Conservation (phyloP, 2,329 filamentous ascomycete genomes). For the Fusarium keratoplasticum region DNA sequence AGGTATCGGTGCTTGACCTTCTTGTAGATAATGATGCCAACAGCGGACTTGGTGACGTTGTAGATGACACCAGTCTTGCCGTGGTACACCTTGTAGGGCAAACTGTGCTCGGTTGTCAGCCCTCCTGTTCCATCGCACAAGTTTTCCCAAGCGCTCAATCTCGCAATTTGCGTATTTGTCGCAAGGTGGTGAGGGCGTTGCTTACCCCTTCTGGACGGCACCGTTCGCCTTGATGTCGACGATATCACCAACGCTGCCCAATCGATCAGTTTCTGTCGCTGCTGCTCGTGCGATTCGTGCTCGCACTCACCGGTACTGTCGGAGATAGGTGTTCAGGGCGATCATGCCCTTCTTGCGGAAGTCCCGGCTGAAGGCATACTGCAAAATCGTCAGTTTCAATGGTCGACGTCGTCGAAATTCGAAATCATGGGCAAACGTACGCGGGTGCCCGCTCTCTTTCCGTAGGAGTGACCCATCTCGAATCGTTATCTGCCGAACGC, state of each 20-base stretch:
- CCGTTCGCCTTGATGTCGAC: constrained; percentile 99
- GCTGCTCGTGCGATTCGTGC: neutral
- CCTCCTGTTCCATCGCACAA: constrained; percentile 9
- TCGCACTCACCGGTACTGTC: constrained; percentile 80
- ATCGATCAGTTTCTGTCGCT: constrained; percentile 55
- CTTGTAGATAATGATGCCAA: constrained; percentile 99
- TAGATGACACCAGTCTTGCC: constrained; percentile 98
- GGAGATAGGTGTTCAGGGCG: constrained; percentile 92
- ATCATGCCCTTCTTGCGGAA: constrained; percentile 98
- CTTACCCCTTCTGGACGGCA: constrained; percentile 97
- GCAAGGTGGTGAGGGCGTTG: constrained; percentile 28
- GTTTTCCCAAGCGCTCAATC: constrained; percentile 20
- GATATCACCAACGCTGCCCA: constrained; percentile 89
- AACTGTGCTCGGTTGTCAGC: constrained; percentile 68
- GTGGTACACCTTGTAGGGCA: constrained; percentile 99
- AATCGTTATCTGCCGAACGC: constrained; percentile 61
- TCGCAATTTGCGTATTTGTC: constrained; percentile 30
- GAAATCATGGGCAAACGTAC: constrained; percentile 62
- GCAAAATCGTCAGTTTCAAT: constrained; percentile 43
- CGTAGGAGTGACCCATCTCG: constrained; percentile 88
- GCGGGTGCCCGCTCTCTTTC: constrained; percentile 88
- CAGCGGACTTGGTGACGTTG: constrained; percentile 98
- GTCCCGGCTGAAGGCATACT: constrained; percentile 92
- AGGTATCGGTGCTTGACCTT: constrained; percentile 99
- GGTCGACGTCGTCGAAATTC: constrained; percentile 41